Conservation (phyloP, 805 yeast genomes). For the Debaryomyces prosopidis region DNA sequence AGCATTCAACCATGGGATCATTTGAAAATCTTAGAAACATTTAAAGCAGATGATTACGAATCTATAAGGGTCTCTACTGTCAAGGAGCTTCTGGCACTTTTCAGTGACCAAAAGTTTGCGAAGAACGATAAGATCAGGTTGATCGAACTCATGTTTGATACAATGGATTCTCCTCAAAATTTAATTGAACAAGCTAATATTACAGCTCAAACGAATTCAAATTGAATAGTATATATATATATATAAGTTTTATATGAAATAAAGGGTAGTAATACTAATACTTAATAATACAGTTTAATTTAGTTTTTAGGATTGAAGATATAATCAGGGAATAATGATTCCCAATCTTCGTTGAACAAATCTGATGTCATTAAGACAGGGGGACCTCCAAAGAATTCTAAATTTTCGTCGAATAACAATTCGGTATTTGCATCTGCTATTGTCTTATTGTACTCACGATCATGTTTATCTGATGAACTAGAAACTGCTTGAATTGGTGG, state of each 20-base stretch:
- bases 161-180: conserved; percentile 39
- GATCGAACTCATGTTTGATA: conserved; percentile 36
- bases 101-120: conserved; percentile 26
- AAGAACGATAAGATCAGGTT: conserved; percentile 32
- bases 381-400: conserved; percentile 51
- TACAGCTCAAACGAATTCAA: conserved; percentile 23
- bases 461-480: neutral
- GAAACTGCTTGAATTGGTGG: neutral
- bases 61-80: conserved; percentile 23
- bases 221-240: neutral
- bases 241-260: neutral
- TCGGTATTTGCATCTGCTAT: conserved; percentile 17
- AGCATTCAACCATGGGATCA: conserved; percentile 42
- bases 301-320: conserved; percentile 26
- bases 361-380: conserved; percentile 54
- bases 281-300: too few relatives aligned
- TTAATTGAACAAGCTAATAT: conserved; percentile 36
- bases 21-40: conserved; percentile 30
- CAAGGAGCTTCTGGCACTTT: conserved; percentile 25
- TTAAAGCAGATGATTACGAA: conserved; percentile 32
- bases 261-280: too few relatives aligned
- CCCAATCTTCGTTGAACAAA: conserved; percentile 50
- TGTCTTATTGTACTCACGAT: neutral
- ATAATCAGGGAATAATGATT: conserved; percentile 49
- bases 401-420: conserved; percentile 22